Conservation (phyloP, 768 basidiomycete species). For the Clitopilus passeckerianus region DNA sequence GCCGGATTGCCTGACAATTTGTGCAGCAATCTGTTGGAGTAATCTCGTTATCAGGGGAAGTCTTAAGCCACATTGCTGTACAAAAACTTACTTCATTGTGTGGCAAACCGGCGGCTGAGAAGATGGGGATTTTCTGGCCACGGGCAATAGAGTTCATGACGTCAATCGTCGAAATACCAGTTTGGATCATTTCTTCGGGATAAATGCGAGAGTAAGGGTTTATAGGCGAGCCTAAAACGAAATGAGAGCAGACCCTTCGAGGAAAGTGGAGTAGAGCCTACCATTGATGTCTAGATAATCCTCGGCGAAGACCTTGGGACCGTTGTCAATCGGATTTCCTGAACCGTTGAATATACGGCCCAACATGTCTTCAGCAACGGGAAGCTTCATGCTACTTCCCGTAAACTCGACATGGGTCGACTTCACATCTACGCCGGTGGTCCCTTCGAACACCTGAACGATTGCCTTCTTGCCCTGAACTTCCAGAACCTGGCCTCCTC, state of each 20-base stretch:
- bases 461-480: constrained; percentile 99
- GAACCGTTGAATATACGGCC: constrained; percentile 99
- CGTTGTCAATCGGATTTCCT: constrained; percentile 96
- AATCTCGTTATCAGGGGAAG: neutral
- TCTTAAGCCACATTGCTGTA: neutral
- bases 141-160: constrained; percentile 99
- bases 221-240: constrained; percentile 86
- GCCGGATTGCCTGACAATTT: constrained; percentile 99
- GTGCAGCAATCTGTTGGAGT: constrained; percentile 82
- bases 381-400: constrained; percentile 97
- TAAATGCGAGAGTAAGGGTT: constrained; percentile 98
- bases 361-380: constrained; percentile 98
- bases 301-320: constrained; percentile 98
- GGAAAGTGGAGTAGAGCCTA: constrained; percentile 26
- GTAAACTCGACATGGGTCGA: constrained; percentile 97
- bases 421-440: constrained; percentile 95
- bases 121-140: constrained; percentile 99
- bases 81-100: constrained; percentile 82
- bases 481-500: constrained; percentile 97
- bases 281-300: constrained; percentile 99
- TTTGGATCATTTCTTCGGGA: constrained; percentile 99
- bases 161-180: constrained; percentile 98
- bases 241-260: neutral
- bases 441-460: constrained; percentile 99
- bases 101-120: constrained; percentile 97